Conservation (phyloP, 345 rosid species). For the Brassica incana region DNA sequence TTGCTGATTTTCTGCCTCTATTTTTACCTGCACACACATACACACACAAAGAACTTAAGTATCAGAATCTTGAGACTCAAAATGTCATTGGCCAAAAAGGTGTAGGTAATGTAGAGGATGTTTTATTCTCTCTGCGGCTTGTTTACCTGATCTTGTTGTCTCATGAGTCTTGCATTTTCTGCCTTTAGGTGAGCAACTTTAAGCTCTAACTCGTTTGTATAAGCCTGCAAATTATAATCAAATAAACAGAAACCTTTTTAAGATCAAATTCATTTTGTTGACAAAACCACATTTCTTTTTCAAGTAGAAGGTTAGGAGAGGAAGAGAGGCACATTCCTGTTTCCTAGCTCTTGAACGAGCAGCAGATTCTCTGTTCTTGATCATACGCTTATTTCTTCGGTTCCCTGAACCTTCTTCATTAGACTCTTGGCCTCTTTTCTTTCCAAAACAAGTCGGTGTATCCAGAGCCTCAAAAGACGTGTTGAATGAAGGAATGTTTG, state of each 20-base stretch:
- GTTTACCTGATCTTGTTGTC: constrained; percentile 65
- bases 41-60: constrained; percentile 12
- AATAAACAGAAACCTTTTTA: not conserved
- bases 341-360: constrained; percentile 86
- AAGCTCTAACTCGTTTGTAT: constrained; percentile 60
- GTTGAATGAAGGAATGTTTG: not conserved
- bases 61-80: constrained; percentile 16
- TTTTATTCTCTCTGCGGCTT: not conserved
- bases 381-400: constrained; percentile 65
- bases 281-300: constrained; percentile 1
- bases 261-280: constrained; percentile 12
- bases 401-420: constrained; percentile 43
- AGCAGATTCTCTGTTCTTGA: constrained; percentile 86
- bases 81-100: constrained; percentile 8
- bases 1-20: constrained; percentile 51
- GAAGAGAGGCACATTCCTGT: constrained; percentile 48
- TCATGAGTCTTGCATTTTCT: constrained; percentile 68
- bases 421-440: constrained; percentile 50
- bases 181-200: constrained; percentile 52
- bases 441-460: constrained; percentile 46
- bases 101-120: constrained; percentile 20
- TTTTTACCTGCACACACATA: constrained; percentile 45
- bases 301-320: constrained; percentile 12
- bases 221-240: constrained; percentile 54
- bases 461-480: constrained; percentile 43